Base-by-base conservation (phyloP, 768 basidiomycete genomes). In the Asterophora lycoperdoides region DNA sequence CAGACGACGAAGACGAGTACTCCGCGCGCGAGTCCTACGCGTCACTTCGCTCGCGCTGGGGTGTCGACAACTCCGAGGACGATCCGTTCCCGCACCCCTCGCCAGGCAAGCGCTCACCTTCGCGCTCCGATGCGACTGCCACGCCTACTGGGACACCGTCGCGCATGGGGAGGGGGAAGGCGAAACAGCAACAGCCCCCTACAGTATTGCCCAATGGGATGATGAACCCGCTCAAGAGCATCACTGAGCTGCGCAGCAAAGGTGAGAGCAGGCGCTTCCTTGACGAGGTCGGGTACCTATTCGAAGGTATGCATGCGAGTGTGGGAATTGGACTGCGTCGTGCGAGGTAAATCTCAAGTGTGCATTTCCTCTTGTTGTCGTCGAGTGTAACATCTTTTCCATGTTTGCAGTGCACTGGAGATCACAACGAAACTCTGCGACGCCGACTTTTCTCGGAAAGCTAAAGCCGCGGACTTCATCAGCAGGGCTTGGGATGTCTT, bases 231-330 rank as follows among this genome's bases (percentile, higher is more conserved):
- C 59, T 88, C 41, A 86, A 85, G 65, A 89, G 86, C 51, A 87
- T 91, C 37, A 85, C 86, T 0, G 89, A 92, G 54, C 70, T 92
- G 33, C 69, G 89, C 48, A 86, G 78, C 59, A 88, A 87, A 62
- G 90, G 90, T 10, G 88, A 92, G 66, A 83, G 74, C 46, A 73
- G 89, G 53, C 71, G 87, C 13, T 92, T 92, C 60, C 64, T 90
- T 36, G 90, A 93, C 52, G 89, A 91, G 58, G 78, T 90, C 2
- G 90, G 90, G 0, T 93, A 91, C 65, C 66, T 92, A 4, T 86
- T 91, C 52, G 90, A 93, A 63, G 88, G 90, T 0, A 75, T 92
- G 65, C 79, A 81, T 20, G 56, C 64, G 8, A 69, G 70, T 13
- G 76, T 73, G 13, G 71, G 75, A 8, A 57, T 81, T 39, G 73